Base-by-base conservation (phyloP, 2,329 filamentous ascomycete species). In the Tolypocladium inflatum region DNA sequence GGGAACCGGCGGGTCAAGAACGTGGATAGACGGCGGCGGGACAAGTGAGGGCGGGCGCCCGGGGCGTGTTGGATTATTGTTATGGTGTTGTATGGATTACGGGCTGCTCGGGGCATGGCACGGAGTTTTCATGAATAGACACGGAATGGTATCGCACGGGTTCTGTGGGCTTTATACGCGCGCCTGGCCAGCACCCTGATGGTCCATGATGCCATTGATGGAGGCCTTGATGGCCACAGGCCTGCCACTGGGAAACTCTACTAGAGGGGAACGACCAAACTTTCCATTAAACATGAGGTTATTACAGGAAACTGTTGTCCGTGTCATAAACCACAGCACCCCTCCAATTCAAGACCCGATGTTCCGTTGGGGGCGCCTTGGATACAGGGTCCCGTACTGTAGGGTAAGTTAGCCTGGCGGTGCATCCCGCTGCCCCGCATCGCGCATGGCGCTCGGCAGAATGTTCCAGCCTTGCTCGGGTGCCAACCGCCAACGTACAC, bases 1-100 rank as follows among this genome's bases (percentile, higher is more conserved):
- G 75, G 76, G 8, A 78, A 79, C 51, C 77, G 83, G 57, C 76
- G 74, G 60, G 77, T 87, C 42, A 76, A 78, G 69, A 84, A 83
- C 58, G 74, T 80, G 15, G 73, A 78, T 23, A 67, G 74, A 55
- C 65, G 64, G 30, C 66, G 72, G 48, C 59, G 62, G 26, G 59
- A 59, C 37, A 51, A 55, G 52, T 55, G 55, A 60, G 42, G 35
- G 48, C 17, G 8, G 8, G 8, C 13, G 19, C 17, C 17, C 10
- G 10, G 19, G 30, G 17, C 19, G 30, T 2, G 4, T 51, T 10
- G 9, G 11, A 35, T 9, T n/a, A 19, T 33, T 35, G 4, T 33
- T n/a, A n/a, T 35, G 19, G 8, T 19, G 26, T 33, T 19, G 45
- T n/a, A 51, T 6, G 9, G 45, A 9, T 30, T 26, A 45, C 23